Conservation (phyloP, 2,329 filamentous ascomycete genomes). For the Sporothrix variecibatus region DNA sequence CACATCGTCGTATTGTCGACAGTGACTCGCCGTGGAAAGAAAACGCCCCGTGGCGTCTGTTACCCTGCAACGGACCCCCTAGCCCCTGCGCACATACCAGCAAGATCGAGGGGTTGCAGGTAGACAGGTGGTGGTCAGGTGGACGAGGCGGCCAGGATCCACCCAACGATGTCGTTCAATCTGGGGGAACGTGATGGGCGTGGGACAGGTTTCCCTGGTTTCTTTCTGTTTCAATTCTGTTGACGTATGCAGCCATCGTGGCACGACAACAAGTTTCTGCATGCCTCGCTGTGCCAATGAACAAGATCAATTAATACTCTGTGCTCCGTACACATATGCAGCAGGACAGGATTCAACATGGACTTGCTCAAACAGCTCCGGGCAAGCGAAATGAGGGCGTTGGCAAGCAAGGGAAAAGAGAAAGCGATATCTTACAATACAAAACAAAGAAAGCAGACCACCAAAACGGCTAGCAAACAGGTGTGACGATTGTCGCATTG, state of each 20-base stretch:
- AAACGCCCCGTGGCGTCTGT: not conserved
- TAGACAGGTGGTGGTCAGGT: not conserved
- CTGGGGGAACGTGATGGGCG: not conserved
- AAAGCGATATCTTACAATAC: not conserved
- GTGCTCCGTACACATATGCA: not conserved
- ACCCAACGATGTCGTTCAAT: not conserved
- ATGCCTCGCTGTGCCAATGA: not conserved
- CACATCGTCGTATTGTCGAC: not conserved
- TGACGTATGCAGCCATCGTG: not conserved
- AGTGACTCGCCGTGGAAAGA: not conserved
- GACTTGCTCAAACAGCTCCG: not conserved
- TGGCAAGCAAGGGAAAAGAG: not conserved
- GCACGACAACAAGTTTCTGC: slow-evolving; percentile 15
- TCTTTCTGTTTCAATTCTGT: not conserved
- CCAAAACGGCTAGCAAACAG: not conserved
- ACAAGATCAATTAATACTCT: too few species aligned
- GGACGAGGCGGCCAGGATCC: not conserved
- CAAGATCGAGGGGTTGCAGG: not conserved
- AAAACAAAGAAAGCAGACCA: not conserved
- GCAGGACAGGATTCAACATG: not conserved
- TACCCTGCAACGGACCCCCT: not conserved
- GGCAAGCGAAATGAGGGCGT: not conserved
- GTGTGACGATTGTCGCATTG: not conserved
- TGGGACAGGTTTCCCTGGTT: not conserved
- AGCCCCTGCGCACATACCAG: slow-evolving; percentile 10